phyloP scores from a whole-genome alignment of 2,329 filamentous ascomycete genomes.

The Blastomyces emzantsi region DNA sequence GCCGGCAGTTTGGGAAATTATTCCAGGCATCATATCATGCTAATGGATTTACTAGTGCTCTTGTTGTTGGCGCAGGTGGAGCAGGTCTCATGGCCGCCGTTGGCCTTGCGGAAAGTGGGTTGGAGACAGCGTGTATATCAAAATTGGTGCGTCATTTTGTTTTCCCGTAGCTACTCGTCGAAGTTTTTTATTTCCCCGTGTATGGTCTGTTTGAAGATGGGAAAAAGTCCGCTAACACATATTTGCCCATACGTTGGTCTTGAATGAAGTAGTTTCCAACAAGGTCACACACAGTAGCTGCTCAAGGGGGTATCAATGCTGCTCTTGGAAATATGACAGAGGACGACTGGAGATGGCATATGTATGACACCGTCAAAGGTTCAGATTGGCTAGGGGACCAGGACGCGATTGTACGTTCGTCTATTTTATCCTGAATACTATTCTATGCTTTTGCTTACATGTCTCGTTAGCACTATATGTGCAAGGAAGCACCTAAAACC shows the following conservation, averaged over 20 bases:
- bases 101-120: slow-evolving; percentile 17
- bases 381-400: slow-evolving; percentile 97
- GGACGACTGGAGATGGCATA: slow-evolving; percentile 98
- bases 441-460: not conserved
- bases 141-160: slow-evolving; percentile 14
- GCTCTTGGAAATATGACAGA: slow-evolving; percentile 66
- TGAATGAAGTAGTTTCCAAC: slow-evolving; percentile 17
- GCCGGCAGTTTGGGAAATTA: not conserved
- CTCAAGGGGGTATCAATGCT: slow-evolving; percentile 48
- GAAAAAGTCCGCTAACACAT: not conserved
- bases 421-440: not conserved
- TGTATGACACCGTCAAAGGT: slow-evolving; percentile 98
- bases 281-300: slow-evolving; percentile 23
- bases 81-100: slow-evolving; percentile 19
- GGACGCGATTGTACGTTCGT: slow-evolving; percentile 59
- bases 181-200: not conserved
- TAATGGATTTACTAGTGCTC: slow-evolving; percentile 13
- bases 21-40: not conserved
- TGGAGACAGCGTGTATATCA: slow-evolving; percentile 19
- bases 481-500: slow-evolving; percentile 79
- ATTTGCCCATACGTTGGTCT: not conserved
- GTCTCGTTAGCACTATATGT: slow-evolving; percentile 75
- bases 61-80: slow-evolving; percentile 18
- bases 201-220: not conserved
- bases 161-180: not conserved